Base-by-base conservation (phyloP, 1,139 yeast genomes). In the Yamadazyma aaseri region DNA sequence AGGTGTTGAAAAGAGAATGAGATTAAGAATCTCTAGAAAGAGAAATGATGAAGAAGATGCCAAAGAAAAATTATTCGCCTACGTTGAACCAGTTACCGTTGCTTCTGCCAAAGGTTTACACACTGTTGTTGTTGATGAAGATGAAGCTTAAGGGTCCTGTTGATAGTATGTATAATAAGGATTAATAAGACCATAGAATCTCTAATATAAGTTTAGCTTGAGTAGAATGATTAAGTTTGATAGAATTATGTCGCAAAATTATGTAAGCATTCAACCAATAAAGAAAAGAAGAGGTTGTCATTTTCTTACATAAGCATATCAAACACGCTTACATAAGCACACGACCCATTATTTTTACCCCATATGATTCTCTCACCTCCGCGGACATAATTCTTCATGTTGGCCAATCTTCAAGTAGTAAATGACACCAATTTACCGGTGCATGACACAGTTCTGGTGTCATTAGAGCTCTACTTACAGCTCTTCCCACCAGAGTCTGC, bases 21-120 rank as follows among this genome's bases (percentile, higher is more conserved):
- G 99, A 81, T 81, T 94, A 71, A 90, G 97, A 80, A 90, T 94
- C 76, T 89, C 97, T 50, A 90, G 98, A 87, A 92, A 86, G 92
- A 87, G 97, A 81, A 92, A 92, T 81, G 97, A 94, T 73, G 98
- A 92, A 79, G 98, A 94, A 81, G 92, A 89, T 71, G 97, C 98
- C 65, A 86, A 86, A 83, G 94, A 89, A 78, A 89, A 90, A 74
- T 83, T 94, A 70, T 94, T 87, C 80, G 90, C 98, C 58, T 89
- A 79, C 74, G 98, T 94, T 64, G 97, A 92, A 80, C 94, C 95
- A 64, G 96, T 94, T 66, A 74, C 78, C 63, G 97, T 90, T 62
- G 85, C 97, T 63, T 68, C 95, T 55, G 81, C 87, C 73, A 92
- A 92, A 84, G 97, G 97, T 76, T 86, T 92, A 73, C 84, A 89